Conservation (phyloP, 768 basidiomycete genomes). For the Suillus fuscotomentosus region DNA sequence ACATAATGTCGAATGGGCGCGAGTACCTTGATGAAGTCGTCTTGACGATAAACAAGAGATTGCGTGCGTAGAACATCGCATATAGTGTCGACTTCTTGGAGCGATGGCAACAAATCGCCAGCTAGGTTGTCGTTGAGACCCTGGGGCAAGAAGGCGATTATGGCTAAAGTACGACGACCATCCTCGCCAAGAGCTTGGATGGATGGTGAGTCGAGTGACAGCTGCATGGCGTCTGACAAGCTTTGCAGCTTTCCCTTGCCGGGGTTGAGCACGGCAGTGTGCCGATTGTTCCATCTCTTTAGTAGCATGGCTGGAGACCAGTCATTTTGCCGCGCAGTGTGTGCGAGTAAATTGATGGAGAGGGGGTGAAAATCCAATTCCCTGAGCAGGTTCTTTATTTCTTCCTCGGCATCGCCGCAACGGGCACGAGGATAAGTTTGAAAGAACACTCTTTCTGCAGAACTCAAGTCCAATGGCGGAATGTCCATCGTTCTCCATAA, state of each 20-base stretch:
- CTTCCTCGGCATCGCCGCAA: background rate
- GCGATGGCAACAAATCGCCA: background rate
- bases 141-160: constrained; percentile 1
- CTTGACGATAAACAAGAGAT: background rate
- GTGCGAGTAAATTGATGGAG: background rate
- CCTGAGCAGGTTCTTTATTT: background rate
- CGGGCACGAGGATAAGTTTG: background rate
- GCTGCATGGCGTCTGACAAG: background rate
- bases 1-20: background rate
- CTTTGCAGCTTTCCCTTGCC: background rate
- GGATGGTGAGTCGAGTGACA: background rate
- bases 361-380: background rate
- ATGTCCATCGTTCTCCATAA: background rate
- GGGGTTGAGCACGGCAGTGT: background rate
- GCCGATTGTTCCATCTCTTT: background rate
- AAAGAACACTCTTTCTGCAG: background rate
- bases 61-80: background rate
- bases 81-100: background rate
- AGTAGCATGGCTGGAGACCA: background rate
- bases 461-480: background rate
- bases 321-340: background rate
- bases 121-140: background rate
- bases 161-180: background rate
- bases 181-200: background rate
- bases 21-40: background rate